These are phyloP conservation scores for Monilinia aucupariae DNA, from an alignment of 2,329 filamentous ascomycete genomes.

Conservation along the genomic window DNA sequence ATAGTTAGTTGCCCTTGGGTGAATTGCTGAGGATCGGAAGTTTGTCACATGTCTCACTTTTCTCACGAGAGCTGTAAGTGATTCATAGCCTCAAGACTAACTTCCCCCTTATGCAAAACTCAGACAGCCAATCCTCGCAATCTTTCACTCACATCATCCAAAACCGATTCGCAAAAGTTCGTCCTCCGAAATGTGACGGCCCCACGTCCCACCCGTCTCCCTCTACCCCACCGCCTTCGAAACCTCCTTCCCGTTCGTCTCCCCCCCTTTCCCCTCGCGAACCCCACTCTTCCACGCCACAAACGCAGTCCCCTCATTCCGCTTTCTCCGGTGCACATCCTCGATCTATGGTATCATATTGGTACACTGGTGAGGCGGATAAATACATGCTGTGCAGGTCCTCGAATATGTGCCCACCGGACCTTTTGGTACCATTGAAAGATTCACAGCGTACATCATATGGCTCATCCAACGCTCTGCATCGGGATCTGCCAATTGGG, in stretches of 20 bases:
- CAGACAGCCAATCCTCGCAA: background rate
- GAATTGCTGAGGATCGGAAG: background rate
- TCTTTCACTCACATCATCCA: background rate
- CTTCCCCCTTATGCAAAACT: background rate
- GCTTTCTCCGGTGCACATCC: constrained; percentile 21
- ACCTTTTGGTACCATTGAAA: constrained; percentile 34
- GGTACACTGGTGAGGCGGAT: constrained; percentile 19
- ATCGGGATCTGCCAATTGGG: constrained; percentile 1
- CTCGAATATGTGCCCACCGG: constrained; percentile 40
- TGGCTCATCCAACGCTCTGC: background rate
- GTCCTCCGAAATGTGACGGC: background rate
- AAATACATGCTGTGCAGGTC: constrained; percentile 37
- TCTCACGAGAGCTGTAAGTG: background rate
- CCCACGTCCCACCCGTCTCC: background rate
- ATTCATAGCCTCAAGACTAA: background rate
- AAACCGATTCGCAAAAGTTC: background rate
- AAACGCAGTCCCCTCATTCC: constrained; percentile 24
- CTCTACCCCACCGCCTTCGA: constrained; percentile 9
- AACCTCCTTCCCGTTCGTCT: background rate
- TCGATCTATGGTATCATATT: constrained; percentile 24
- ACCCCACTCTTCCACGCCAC: constrained; percentile 13
- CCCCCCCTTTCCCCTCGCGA: constrained; percentile 5
- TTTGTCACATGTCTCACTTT: background rate
- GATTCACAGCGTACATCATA: constrained; percentile 32
- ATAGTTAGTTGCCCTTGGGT: background rate